Evolutionary conservation across 768 basidiomycete genomes (phyloP).

Genomic region (Epithele typhae): DNA sequence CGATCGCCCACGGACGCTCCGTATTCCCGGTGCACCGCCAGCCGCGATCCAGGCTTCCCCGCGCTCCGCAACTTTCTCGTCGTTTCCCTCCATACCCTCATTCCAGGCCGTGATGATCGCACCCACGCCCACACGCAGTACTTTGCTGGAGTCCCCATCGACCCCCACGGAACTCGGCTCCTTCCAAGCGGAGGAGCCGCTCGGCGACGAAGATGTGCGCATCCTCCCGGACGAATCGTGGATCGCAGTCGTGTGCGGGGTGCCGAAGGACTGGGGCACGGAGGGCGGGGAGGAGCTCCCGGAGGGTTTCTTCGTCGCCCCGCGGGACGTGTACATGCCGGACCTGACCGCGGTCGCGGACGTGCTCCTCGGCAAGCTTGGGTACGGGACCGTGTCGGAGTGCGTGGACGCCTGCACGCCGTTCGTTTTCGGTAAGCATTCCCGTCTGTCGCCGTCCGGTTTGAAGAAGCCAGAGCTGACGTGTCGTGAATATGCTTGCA

Average conservation of each 20-base stretch:
- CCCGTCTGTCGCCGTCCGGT: neutral
- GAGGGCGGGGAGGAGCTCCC: constrained; percentile 44
- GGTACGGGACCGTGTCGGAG: constrained; percentile 80
- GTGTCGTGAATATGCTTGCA: no score
- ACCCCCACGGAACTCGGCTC: constrained; percentile 13
- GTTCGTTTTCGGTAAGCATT: constrained; percentile 63
- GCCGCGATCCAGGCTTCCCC: constrained; percentile 20
- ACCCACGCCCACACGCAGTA: constrained; percentile 37
- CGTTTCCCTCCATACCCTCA: constrained; percentile 13
- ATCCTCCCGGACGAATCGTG: constrained; percentile 66
- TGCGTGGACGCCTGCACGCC: constrained; percentile 74
- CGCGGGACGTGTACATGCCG: constrained; percentile 78
- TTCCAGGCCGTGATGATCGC: constrained; percentile 28
- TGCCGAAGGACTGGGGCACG: constrained; percentile 40
- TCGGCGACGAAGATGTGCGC: constrained; percentile 29
- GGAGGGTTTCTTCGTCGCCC: constrained; percentile 70
- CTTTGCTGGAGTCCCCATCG: no score
- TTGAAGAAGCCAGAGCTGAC: neutral
- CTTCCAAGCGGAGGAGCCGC: constrained; percentile 8
- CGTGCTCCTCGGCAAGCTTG: constrained; percentile 75
- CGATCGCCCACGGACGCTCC: constrained; percentile 14
- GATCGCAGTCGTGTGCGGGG: constrained; percentile 80
- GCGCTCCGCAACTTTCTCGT: neutral
- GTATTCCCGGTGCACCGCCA: constrained; percentile 23
- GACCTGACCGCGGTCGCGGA: constrained; percentile 72